Evolutionary conservation across 805 yeast genomes (phyloP).

Genomic region (Myxozyma nipponensis): DNA sequence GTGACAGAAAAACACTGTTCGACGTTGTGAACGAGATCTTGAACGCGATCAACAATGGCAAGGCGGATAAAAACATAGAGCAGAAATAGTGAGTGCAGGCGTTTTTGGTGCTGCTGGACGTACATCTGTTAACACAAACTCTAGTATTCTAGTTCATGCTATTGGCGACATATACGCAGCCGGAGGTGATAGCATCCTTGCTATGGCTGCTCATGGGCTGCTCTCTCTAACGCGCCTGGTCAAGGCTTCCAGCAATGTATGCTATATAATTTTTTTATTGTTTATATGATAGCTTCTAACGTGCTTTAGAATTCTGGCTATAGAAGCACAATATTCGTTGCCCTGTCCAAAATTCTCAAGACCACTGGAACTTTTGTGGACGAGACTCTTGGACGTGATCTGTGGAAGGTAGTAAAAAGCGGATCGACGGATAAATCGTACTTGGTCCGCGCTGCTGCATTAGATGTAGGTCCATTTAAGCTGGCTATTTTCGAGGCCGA

Average conservation of each 20-base stretch:
- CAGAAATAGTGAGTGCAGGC: slow-evolving; percentile 31
- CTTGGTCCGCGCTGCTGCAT: slow-evolving; percentile 34
- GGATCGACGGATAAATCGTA: slow-evolving; percentile 33
- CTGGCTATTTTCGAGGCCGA: slow-evolving; percentile 10
- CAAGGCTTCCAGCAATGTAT: slow-evolving; percentile 29
- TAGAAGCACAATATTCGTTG: slow-evolving; percentile 26
- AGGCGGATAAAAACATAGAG: slow-evolving; percentile 33
- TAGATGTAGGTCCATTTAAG: slow-evolving; percentile 33
- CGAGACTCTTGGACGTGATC: slow-evolving; percentile 33
- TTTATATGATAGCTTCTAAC: not conserved
- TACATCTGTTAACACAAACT: not conserved
- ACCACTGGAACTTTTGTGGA: slow-evolving; percentile 35
- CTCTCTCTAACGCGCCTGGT: slow-evolving; percentile 31
- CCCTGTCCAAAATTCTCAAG: slow-evolving; percentile 29
- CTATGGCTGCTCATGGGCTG: slow-evolving; percentile 35
- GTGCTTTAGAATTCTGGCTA: slow-evolving; percentile 32
- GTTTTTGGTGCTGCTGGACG: not conserved
- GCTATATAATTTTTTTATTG: not conserved
- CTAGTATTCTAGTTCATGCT: slow-evolving; percentile 22
- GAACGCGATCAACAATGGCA: slow-evolving; percentile 28
- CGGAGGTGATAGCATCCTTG: slow-evolving; percentile 33
- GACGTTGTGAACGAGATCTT: slow-evolving; percentile 32
- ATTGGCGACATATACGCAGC: slow-evolving; percentile 32
- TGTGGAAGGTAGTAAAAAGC: slow-evolving; percentile 35
- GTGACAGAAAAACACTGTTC: slow-evolving; percentile 29